These are phyloP conservation scores for Arxiozyma slooffiae DNA, from an alignment of 1,139 yeast species.

Conservation along the genomic window DNA sequence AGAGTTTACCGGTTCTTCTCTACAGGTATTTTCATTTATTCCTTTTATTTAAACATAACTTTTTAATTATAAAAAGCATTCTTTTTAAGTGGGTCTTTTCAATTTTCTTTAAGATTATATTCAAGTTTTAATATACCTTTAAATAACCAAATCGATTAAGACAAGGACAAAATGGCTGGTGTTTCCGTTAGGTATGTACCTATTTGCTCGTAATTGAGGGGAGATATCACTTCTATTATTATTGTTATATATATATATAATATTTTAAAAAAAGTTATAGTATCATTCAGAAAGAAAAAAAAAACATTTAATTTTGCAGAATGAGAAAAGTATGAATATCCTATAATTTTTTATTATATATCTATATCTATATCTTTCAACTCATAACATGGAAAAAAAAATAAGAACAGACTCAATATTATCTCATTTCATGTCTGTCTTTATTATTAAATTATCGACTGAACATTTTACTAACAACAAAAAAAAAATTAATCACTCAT, in stretches of 20 bases:
- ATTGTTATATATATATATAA: too few species aligned
- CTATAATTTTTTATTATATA: neutral
- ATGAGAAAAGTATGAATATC: conserved; percentile 1
- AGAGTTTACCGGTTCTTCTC: too few species aligned
- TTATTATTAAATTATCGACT: too few species aligned
- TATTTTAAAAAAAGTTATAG: neutral
- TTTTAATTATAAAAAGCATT: too few species aligned
- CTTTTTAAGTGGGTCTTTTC: too few species aligned
- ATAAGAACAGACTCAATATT: neutral
- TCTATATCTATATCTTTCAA: too few species aligned
- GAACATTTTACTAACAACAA: conserved; percentile 19
- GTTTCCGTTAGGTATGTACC: conserved; percentile 86
- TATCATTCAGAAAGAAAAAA: conserved; percentile 3
- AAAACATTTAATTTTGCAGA: too few species aligned
- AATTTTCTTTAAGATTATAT: too few species aligned
- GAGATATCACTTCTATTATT: neutral
- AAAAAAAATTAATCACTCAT: too few species aligned
- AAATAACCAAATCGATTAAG: neutral
- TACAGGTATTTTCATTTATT: too few species aligned
- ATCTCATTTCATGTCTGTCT: neutral
- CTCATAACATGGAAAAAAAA: neutral
- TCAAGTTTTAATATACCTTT: too few species aligned
- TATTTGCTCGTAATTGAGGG: conserved; percentile 4
- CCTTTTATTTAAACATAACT: too few species aligned
- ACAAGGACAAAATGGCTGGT: conserved; percentile 75